These are phyloP conservation scores for Elsinoe necatrix DNA, from an alignment of 2,329 filamentous ascomycete species.

Conservation along the genomic window DNA sequence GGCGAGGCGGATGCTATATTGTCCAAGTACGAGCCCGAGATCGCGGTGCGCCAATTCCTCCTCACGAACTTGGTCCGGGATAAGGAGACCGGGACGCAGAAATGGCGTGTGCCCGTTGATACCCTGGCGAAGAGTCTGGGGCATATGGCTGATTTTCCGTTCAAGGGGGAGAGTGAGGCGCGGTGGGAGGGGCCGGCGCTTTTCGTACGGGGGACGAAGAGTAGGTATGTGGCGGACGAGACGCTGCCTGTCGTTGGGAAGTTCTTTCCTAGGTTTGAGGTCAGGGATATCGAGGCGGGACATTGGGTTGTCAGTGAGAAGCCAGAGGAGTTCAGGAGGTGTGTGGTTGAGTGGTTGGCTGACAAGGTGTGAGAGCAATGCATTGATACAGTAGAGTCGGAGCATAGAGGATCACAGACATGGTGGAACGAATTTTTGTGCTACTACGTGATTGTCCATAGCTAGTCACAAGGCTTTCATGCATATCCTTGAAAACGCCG, in stretches of 20 bases:
- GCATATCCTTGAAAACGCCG: constrained; percentile 20
- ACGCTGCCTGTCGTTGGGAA: constrained; percentile 66
- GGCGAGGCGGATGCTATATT: constrained; percentile 75
- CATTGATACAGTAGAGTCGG: no score
- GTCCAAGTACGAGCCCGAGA: constrained; percentile 60
- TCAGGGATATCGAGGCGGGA: constrained; percentile 67
- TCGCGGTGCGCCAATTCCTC: constrained; percentile 81
- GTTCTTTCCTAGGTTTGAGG: constrained; percentile 70
- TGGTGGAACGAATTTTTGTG: constrained; percentile 19
- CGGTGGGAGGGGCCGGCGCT: constrained; percentile 71
- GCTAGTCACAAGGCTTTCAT: constrained; percentile 19
- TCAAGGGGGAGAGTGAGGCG: constrained; percentile 57
- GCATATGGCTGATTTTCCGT: constrained; percentile 83
- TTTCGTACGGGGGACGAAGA: constrained; percentile 69
- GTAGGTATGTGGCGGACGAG: constrained; percentile 74
- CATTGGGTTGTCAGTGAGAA: constrained; percentile 91
- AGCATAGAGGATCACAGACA: constrained; percentile 5
- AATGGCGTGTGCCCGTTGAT: constrained; percentile 71
- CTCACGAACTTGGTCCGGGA: constrained; percentile 69
- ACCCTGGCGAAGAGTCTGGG: constrained; percentile 60
- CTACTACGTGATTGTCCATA: constrained; percentile 16
- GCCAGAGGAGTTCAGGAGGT: constrained; percentile 66
- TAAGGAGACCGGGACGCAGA: constrained; percentile 46
- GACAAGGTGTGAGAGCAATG: constrained; percentile 39
- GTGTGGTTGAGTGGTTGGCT: constrained; percentile 61